Evolutionary conservation across 495 filamentous ascomycete species (phyloP), one percentile per base, ranked within the genome.

Genomic region (Trichoderma erinaceum): DNA sequence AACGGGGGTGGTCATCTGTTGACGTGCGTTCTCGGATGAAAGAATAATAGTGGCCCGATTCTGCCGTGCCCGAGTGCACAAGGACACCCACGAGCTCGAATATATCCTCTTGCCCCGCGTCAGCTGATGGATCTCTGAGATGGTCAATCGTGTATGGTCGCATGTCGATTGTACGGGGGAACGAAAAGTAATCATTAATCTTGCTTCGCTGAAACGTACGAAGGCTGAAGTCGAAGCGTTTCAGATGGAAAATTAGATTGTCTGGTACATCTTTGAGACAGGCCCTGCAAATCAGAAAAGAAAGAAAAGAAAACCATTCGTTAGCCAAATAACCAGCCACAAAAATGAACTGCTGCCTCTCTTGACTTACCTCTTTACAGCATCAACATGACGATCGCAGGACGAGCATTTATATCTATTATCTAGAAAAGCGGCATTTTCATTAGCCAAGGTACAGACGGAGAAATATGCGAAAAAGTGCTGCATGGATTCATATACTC

Each of bases 401-500:
- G 87, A 89, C 4, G 92, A 92, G 79, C 95, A 99, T 66, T 93
- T 95, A 81, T 99, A 99, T 77, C 97, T 97, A 78, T 99, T 98
- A 70, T 97, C 90, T 89, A 68, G 4, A 41, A 7, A 21, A n/a
- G n/a, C 4, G 3, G 4, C 68, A 41, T 41, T 58, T 71, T 56
- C 71, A 73, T 77, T 66, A 65, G 63, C 63, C 0, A 69, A n/a
- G 48, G 35, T 21, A 67, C 35, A 68, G 63, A 29, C 4, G 29
- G 29, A 4, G 4, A 29, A 4, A 64, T 27, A 21, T 61, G 56
- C 4, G 13, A 69, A 44, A 23, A 41, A 61, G 58, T 58, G 63
- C 32, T 32, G 29, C 13, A 27, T 0, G 16, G 10, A 2, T 27
- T 4, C 35, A n/a, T 68, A 58, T 29, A 80, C 86, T 66, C 67